Evolutionary conservation across 1,139 yeast species (phyloP).

Genomic region (Citeromyces hawaiiensis): DNA sequence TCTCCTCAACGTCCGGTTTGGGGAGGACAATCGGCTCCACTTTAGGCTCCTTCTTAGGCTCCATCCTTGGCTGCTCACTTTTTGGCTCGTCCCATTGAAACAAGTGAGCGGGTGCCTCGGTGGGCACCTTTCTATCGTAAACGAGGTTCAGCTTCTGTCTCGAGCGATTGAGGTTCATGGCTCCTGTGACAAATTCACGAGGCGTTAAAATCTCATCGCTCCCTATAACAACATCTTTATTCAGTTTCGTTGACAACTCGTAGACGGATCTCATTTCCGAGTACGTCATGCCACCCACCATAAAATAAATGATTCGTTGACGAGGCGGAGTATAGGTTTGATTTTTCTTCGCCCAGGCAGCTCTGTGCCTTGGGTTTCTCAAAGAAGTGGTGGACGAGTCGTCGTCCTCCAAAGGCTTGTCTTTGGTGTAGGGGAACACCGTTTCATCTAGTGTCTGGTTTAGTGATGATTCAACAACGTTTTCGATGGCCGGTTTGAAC

Average conservation of each 20-base stretch:
- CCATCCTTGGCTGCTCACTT: not conserved
- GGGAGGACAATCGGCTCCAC: not conserved
- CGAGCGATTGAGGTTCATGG: conserved; percentile 9
- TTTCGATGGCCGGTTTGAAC: conserved; percentile 59
- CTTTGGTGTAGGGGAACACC: conserved; percentile 65
- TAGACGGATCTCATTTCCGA: conserved; percentile 71
- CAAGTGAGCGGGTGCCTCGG: conserved; percentile 5
- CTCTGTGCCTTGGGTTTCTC: conserved; percentile 64
- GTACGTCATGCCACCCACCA: conserved; percentile 85
- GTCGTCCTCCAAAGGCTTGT: conserved; percentile 41
- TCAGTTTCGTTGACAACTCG: conserved; percentile 47
- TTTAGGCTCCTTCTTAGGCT: not conserved
- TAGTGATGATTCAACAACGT: conserved; percentile 35
- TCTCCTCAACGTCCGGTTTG: conserved; percentile 2
- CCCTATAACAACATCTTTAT: conserved; percentile 74
- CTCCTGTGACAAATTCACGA: conserved; percentile 29
- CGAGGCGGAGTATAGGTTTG: conserved; percentile 29
- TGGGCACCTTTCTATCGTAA: conserved; percentile 4
- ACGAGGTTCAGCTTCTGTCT: conserved; percentile 5
- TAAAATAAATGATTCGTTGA: conserved; percentile 66
- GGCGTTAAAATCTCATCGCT: conserved; percentile 72
- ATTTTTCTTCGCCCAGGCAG: conserved; percentile 65
- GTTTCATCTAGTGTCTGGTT: conserved; percentile 37
- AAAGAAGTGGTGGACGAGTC: conserved; percentile 27
- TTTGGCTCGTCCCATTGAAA: conserved; percentile 4